phyloP scores from a whole-genome alignment of 2,329 filamentous ascomycete genomes.

The Zelopaecilomyces penicillatus region DNA sequence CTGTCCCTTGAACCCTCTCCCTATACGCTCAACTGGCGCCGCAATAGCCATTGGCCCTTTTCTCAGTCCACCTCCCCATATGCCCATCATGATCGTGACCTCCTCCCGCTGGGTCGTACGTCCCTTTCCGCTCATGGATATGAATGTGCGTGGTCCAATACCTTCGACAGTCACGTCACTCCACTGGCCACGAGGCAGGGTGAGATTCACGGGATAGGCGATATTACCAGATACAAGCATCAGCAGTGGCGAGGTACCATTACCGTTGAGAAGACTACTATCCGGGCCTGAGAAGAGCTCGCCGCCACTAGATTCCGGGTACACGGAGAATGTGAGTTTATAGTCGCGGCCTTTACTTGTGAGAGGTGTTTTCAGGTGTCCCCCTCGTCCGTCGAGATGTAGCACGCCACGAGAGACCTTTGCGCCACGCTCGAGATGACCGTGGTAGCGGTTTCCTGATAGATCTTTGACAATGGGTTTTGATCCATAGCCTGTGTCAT shows the following conservation, averaged over 20 bases:
- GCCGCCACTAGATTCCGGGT: conserved; percentile 7
- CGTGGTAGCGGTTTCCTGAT: conserved; percentile 15
- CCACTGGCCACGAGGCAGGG: conserved; percentile 8
- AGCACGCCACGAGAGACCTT: conserved; percentile 26
- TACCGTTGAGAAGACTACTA: conserved; percentile 7
- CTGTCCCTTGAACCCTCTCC: conserved; percentile 4
- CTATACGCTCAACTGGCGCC: conserved; percentile 6
- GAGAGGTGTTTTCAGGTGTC: conserved; percentile 35
- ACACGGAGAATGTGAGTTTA: conserved; percentile 38
- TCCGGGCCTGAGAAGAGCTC: conserved; percentile 9
- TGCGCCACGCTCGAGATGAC: conserved; percentile 3
- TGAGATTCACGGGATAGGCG: conserved; percentile 8
- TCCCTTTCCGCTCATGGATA: conserved; percentile 1
- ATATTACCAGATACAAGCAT: conserved; percentile 8
- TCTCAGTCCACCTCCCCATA: conserved; percentile 8
- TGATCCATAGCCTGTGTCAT: conserved; percentile 9
- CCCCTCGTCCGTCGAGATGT: conserved; percentile 26
- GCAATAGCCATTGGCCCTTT: conserved; percentile 7
- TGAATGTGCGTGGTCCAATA: conserved; percentile 4
- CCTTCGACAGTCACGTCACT: conserved; percentile 9
- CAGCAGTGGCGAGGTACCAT: conserved; percentile 6
- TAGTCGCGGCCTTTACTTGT: conserved; percentile 49
- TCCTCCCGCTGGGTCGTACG: conserved; percentile 2
- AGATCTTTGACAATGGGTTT: conserved; percentile 14
- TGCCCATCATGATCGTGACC: conserved; percentile 10